A percentile compares a stretch with the other conserved stretches of the same genome.
Evolutionary conservation across 306 rosid species (phyloP).

Genomic region (Casuarina equisetifolia): DNA sequence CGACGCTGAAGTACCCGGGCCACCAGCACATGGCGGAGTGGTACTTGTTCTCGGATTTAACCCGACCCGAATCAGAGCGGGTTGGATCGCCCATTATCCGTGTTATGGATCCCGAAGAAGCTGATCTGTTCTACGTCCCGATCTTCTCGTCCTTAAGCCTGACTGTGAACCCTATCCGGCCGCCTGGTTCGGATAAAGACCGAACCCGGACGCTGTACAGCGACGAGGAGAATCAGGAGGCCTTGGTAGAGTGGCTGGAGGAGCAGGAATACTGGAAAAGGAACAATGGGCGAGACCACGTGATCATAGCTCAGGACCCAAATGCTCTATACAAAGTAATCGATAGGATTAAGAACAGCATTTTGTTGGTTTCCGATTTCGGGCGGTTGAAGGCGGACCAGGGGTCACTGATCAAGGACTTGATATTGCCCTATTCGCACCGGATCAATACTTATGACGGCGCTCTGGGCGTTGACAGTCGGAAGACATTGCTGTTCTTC

Average conservation of each 20-base stretch:
- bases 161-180: conserved; percentile 58
- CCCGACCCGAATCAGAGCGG: conserved; percentile 52
- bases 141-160: conserved; percentile 79
- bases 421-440: conserved; percentile 82
- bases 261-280: conserved; percentile 78
- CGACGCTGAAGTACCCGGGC: conserved; percentile 71
- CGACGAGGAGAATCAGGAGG: conserved; percentile 86
- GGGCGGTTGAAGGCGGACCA: conserved; percentile 78
- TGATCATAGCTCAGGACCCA: conserved; percentile 86
- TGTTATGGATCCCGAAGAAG: conserved; percentile 80
- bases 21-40: conserved; percentile 98
- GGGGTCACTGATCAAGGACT: conserved; percentile 86
- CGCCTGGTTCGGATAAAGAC: conserved; percentile 39
- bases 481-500: conserved; percentile 75
- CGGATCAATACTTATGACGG: conserved; percentile 61
- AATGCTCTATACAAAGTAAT: conserved; percentile 73
- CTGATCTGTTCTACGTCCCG: conserved; percentile 83
- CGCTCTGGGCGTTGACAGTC: conserved; percentile 45
- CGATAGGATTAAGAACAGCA: conserved; percentile 57
- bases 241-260: conserved; percentile 76
- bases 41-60: conserved; percentile 69
- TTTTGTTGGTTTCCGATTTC: conserved; percentile 78
- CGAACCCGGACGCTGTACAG: conserved; percentile 46
- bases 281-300: conserved; percentile 81
- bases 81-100: conserved; percentile 51